A percentile compares a stretch with the other conserved stretches of the same genome.
These are phyloP conservation scores for Polyporus arcularius DNA, from an alignment of 768 basidiomycete species.

Conservation along the genomic window DNA sequence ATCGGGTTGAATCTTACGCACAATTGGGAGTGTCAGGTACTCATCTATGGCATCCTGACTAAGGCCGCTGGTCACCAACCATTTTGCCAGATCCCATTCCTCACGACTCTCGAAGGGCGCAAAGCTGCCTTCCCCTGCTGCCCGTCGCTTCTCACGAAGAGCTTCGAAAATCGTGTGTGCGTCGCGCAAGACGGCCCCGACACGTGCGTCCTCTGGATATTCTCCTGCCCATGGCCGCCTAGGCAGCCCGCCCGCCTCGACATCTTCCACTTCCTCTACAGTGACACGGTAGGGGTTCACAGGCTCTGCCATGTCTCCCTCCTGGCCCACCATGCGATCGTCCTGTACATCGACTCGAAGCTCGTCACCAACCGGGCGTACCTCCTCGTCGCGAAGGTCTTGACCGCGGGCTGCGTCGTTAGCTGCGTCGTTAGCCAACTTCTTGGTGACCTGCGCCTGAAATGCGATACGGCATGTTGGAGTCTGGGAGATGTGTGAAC, in stretches of 20 bases:
- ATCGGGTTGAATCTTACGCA: conserved; percentile 17
- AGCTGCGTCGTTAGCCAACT: neutral
- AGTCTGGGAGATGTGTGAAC: neutral
- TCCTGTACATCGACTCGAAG: neutral
- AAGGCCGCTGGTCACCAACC: conserved; percentile 34
- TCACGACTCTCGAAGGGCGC: conserved; percentile 33
- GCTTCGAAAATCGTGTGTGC: conserved; percentile 13
- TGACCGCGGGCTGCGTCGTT: too few relatives aligned
- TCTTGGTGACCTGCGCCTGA: neutral
- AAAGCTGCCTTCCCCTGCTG: neutral
- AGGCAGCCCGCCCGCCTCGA: neutral
- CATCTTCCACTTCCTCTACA: conserved; percentile 20
- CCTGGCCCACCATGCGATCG: neutral
- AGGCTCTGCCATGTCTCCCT: too few relatives aligned
- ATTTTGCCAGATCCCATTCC: conserved; percentile 36
- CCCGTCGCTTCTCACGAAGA: neutral
- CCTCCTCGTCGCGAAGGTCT: too few relatives aligned
- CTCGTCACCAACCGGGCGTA: too few relatives aligned
- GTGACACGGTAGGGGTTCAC: conserved; percentile 2
- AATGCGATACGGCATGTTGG: neutral
- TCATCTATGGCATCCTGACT: conserved; percentile 27
- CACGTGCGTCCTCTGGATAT: conserved; percentile 7
- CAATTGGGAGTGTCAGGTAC: conserved; percentile 34
- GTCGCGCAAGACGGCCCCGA: neutral
- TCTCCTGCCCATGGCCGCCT: conserved; percentile 7